These are phyloP conservation scores for Vigna trinervia DNA, from an alignment of 306 rosid genomes.

Conservation along the genomic window DNA sequence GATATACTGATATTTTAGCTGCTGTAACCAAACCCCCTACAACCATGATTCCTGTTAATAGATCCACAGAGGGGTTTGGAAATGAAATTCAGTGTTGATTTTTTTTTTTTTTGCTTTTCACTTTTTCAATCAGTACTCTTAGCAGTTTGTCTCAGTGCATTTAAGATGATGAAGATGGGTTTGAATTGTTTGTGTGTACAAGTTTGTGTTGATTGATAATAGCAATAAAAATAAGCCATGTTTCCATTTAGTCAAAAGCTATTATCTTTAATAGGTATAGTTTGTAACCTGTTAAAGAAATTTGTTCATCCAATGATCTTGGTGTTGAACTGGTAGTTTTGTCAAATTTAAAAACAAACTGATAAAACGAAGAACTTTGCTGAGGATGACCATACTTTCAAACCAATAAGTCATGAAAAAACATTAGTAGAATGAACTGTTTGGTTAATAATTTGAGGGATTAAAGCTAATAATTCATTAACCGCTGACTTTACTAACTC, in stretches of 20 bases:
- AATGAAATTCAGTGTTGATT: constrained; percentile 64
- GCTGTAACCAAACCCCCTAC: constrained; percentile 86
- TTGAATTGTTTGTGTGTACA: constrained; percentile 31
- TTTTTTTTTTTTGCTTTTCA: background rate
- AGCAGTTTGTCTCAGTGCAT: constrained; percentile 6
- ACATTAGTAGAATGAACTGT: background rate
- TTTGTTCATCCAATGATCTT: constrained; percentile 2
- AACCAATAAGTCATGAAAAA: background rate
- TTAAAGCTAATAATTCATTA: too few relatives aligned
- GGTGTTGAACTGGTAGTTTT: background rate
- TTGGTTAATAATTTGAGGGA: background rate
- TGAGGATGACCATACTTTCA: background rate
- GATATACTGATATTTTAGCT: constrained; percentile 79
- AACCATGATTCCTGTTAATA: constrained; percentile 49
- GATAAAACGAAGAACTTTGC: too few relatives aligned
- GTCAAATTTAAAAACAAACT: too few relatives aligned
- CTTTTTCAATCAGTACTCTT: constrained; percentile 1
- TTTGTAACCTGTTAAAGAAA: background rate
- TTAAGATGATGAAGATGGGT: constrained; percentile 23
- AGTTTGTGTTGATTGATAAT: constrained; percentile 8
- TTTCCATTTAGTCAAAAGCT: background rate
- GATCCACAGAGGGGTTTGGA: constrained; percentile 56
- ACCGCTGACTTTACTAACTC: too few relatives aligned
- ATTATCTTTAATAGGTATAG: background rate
- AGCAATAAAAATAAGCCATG: constrained; percentile 22